Percentiles rank a stretch among this genome's conserved stretches.
Conservation (phyloP, 257 asterid genomes). For the Solanum pinnatisectum region DNA sequence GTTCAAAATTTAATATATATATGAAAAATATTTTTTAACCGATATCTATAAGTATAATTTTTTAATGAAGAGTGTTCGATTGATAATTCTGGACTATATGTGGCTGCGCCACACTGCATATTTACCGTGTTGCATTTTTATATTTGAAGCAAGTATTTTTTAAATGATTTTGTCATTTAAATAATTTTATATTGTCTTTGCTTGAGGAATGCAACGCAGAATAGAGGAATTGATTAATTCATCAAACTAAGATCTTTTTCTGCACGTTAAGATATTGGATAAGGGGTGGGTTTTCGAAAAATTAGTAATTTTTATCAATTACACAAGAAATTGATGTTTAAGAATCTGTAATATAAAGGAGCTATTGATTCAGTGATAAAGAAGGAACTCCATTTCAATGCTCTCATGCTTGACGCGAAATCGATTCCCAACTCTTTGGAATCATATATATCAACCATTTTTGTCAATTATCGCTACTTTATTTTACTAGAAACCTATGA, state of each 20-base stretch:
- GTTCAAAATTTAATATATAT: too few species aligned
- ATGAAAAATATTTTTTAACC: too few species aligned
- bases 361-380: background rate
- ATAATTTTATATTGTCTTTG: background rate
- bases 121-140: background rate
- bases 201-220: background rate
- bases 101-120: too few species aligned
- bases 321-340: background rate
- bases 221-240: background rate
- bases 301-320: too few species aligned
- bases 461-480: background rate
- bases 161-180: too few species aligned
- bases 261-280: background rate
- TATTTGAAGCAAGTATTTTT: too few species aligned
- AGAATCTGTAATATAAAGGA: background rate
- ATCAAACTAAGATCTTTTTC: background rate
- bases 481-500: background rate
- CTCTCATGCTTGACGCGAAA: too few species aligned
- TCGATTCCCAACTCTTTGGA: background rate
- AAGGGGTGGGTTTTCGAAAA: background rate
- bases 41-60: too few species aligned
- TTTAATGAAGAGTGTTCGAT: too few species aligned
- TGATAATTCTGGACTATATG: too few species aligned
- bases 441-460: background rate
- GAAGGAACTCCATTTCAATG: background rate